Evolutionary conservation across 176 grass and related monocot species (phyloP).

Genomic region (Cocos nucifera): DNA sequence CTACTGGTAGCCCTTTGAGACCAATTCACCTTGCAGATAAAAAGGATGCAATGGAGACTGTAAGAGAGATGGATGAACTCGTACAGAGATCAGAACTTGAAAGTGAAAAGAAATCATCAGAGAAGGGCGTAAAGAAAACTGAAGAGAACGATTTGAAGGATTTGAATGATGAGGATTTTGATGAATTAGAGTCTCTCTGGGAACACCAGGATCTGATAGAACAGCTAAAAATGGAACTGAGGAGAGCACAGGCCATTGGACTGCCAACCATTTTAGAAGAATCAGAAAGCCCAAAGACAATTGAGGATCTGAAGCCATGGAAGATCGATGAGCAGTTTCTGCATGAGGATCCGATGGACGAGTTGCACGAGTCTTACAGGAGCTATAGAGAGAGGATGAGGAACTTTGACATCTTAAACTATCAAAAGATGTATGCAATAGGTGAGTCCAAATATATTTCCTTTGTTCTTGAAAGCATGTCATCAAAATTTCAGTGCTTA

Average conservation of each 20-base stretch:
- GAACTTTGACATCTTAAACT: slow-evolving; percentile 85
- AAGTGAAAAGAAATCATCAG: slow-evolving; percentile 23
- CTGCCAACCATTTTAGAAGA: slow-evolving; percentile 86
- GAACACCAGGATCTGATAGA: slow-evolving; percentile 94
- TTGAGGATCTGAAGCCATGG: slow-evolving; percentile 86
- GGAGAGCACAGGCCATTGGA: slow-evolving; percentile 47
- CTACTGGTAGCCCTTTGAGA: too few species aligned
- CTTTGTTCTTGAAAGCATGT: not conserved
- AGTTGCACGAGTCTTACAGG: slow-evolving; percentile 87
- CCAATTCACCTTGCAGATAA: too few species aligned
- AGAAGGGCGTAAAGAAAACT: not conserved
- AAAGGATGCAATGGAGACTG: not conserved
- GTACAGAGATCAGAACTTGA: slow-evolving; percentile 23
- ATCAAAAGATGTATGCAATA: slow-evolving; percentile 94
- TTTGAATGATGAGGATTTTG: slow-evolving; percentile 43
- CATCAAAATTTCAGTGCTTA: slow-evolving; percentile 2
- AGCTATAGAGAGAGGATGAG: slow-evolving; percentile 93
- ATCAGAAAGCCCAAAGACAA: slow-evolving; percentile 60
- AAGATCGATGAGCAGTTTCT: slow-evolving; percentile 73
- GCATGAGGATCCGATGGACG: slow-evolving; percentile 73
- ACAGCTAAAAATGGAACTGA: slow-evolving; percentile 89
- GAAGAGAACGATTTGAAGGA: slow-evolving; percentile 4
- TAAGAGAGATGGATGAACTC: slow-evolving; percentile 16
- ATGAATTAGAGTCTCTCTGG: slow-evolving; percentile 86
- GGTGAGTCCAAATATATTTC: slow-evolving; percentile 35